Evolutionary conservation across 2,329 filamentous ascomycete species (phyloP).

Genomic region (Aspergillus sp.): DNA sequence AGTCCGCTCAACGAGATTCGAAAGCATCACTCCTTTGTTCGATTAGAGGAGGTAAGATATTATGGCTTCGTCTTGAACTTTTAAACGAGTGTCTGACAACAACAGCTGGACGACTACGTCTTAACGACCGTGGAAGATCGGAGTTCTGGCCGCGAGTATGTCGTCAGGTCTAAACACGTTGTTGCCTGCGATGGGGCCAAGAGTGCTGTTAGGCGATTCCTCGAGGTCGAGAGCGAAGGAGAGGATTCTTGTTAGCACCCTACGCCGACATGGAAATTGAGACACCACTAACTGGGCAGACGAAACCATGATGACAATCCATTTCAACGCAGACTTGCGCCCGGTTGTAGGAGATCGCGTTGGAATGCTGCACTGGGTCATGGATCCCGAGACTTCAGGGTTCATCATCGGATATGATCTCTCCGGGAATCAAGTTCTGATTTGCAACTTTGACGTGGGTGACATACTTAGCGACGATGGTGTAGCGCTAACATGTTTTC

Average conservation of each 20-base stretch:
- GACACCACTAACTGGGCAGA: slow-evolving; percentile 27
- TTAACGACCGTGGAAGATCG: slow-evolving; percentile 38
- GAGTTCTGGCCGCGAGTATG: slow-evolving; percentile 25
- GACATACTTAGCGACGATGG: background rate
- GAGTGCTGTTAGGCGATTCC: slow-evolving; percentile 34
- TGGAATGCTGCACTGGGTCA: slow-evolving; percentile 53
- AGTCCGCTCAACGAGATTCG: slow-evolving; percentile 23
- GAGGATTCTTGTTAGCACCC: slow-evolving; percentile 45
- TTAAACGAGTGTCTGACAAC: background rate
- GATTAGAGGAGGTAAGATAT: slow-evolving; percentile 35
- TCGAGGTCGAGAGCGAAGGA: slow-evolving; percentile 46
- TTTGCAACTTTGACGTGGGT: slow-evolving; percentile 51
- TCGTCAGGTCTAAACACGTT: slow-evolving; percentile 38
- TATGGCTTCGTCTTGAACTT: no score
- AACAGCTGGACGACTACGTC: slow-evolving; percentile 30
- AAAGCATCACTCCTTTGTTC: slow-evolving; percentile 36
- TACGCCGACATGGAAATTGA: background rate
- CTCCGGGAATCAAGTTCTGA: slow-evolving; percentile 48
- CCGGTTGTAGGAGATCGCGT: slow-evolving; percentile 43
- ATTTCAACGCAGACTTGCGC: slow-evolving; percentile 49
- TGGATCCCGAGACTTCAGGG: slow-evolving; percentile 48
- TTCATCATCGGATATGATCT: slow-evolving; percentile 53
- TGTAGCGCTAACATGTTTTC: background rate
- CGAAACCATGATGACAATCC: slow-evolving; percentile 55
- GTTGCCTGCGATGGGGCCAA: slow-evolving; percentile 45